Evolutionary conservation across 139 green algal species (phyloP), one percentile per base, ranked within the genome.

Genomic region (Micromonas commoda): DNA sequence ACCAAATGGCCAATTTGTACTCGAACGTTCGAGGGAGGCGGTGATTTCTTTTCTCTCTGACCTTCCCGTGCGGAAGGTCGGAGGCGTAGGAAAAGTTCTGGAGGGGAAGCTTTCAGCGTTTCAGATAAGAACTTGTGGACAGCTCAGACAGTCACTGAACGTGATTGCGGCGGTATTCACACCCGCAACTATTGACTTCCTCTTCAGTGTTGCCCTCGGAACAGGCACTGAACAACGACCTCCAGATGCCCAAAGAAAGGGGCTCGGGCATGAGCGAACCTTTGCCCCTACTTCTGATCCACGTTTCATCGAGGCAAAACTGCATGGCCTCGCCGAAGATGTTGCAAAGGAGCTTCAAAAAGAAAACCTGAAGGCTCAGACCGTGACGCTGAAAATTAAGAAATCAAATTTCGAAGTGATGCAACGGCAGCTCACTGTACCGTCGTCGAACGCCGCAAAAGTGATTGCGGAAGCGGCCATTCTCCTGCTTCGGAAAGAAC

Each of bases 31-130:
- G 4, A 51, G 77, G 28, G 69, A 78, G 9, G 84, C 73, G 24
- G 64, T 88, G 16, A 51, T 80, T 37, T 28, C 5, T 20, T 88
- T 89, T 57, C 33, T 87, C 23, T 52, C n/a, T 26, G 39, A 71
- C 2, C 81, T 89, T 37, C 79, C 84, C n/a, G 73, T 87, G 2
- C 81, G 85, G 32, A 89, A 89, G 63, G 68, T 87, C 16, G 29
- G n/a, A 20, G 85, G 85, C 26, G 81, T 89, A 29, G 85, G 85
- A 0, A 82, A 80, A 31, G 79, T 88, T 71, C 77, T 73, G 35
- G 85, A 89, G 74, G 29, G 54, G 5, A 32, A 77, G 28, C 78
- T 89, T 2, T 31, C 53, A 21, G 77, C 75, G 31, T 63, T 88
- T 33, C 81, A 73, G 9, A 51, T 86, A 31, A 80, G 9, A 13